These are phyloP conservation scores for Zea mays DNA, from an alignment of 176 grass and related monocot species.

Conservation along the genomic window DNA sequence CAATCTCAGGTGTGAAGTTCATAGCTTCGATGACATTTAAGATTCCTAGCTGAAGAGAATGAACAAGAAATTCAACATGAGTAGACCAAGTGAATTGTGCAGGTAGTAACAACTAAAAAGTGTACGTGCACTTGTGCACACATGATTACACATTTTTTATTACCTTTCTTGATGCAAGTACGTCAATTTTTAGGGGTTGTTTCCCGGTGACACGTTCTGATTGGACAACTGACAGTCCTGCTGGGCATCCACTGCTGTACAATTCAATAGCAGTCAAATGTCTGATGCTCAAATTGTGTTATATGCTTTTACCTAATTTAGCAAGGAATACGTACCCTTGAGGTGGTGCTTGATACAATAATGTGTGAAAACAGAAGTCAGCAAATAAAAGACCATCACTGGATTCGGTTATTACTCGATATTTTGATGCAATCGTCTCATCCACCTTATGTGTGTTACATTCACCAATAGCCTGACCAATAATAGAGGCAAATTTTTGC, in stretches of 20 bases:
- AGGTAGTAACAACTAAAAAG: constrained; percentile 33
- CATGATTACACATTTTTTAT: constrained; percentile 27
- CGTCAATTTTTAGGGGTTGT: constrained; percentile 68
- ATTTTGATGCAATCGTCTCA: constrained; percentile 63
- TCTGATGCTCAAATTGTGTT: neutral
- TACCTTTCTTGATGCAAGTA: constrained; percentile 76
- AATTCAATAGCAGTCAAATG: constrained; percentile 26
- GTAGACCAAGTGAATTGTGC: constrained; percentile 19
- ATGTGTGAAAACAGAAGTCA: constrained; percentile 80
- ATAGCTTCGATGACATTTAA: constrained; percentile 86
- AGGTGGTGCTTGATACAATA: constrained; percentile 78
- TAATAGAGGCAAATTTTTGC: constrained; percentile 28
- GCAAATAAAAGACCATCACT: constrained; percentile 67
- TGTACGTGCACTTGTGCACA: constrained; percentile 6
- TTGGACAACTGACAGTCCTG: constrained; percentile 79
- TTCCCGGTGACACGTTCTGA: constrained; percentile 83
- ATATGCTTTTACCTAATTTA: constrained; percentile 19
- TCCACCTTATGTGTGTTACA: constrained; percentile 62
- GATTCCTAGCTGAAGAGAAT: constrained; percentile 74
- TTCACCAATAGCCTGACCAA: constrained; percentile 80
- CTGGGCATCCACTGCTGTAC: constrained; percentile 62
- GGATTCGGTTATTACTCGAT: constrained; percentile 57
- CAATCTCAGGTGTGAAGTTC: constrained; percentile 69
- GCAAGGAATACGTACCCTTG: constrained; percentile 58
- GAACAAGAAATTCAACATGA: constrained; percentile 32